Percentiles rank a stretch among this genome's conserved stretches.
phyloP scores from a whole-genome alignment of 257 asterid species.

The Fraxinus pennsylvanica region DNA sequence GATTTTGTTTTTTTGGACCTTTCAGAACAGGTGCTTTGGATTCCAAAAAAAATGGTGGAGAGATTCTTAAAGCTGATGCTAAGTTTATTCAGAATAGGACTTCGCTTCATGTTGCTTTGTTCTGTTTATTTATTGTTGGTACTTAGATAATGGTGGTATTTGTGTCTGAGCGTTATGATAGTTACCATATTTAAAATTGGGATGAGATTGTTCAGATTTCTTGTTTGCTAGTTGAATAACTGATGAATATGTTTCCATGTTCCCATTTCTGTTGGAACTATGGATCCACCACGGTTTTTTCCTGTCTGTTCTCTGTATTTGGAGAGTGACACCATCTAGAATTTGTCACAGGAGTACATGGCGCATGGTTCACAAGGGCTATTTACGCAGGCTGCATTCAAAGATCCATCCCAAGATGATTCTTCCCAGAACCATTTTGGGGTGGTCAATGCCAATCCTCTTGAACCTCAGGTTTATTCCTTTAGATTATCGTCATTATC shows the following conservation, averaged over 20 bases:
- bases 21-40: background rate
- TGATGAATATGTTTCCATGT: background rate
- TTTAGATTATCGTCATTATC: slow-evolving; percentile 1
- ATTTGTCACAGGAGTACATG: slow-evolving; percentile 68
- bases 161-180: no score
- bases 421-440: slow-evolving; percentile 75
- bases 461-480: slow-evolving; percentile 75
- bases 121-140: background rate
- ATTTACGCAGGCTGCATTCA: slow-evolving; percentile 86
- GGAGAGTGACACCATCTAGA: slow-evolving; percentile 15
- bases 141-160: no score
- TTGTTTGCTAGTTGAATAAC: background rate
- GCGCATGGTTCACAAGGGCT: slow-evolving; percentile 89
- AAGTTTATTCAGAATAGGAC: background rate
- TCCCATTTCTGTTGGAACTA: background rate
- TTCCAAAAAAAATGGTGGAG: background rate
- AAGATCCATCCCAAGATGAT: slow-evolving; percentile 82
- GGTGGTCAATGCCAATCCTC: slow-evolving; percentile 55
- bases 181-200: background rate
- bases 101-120: background rate
- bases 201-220: background rate
- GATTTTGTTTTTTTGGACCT: background rate
- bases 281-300: background rate
- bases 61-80: background rate
- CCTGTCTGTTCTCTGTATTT: slow-evolving; percentile 1